Evolutionary conservation across 306 rosid genomes (phyloP), one percentile per base, ranked within the genome.

Genomic region (Glycine soja): DNA sequence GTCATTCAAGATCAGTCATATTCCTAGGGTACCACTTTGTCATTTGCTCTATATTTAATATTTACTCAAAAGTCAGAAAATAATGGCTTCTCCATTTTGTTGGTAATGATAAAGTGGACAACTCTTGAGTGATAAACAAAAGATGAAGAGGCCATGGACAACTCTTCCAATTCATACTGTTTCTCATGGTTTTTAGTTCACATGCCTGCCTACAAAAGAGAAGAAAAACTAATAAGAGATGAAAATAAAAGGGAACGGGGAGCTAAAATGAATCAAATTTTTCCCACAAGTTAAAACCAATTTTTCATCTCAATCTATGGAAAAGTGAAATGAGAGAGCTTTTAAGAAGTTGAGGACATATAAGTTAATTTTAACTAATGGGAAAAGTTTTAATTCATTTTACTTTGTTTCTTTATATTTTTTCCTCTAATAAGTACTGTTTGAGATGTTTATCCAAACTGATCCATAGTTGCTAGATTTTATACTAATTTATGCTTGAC

Each of bases 1-100:
- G 64, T 87, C 96, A 36, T 95, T 93, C 88, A 82, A 88, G 81
- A 95, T 95, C 82, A 77, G 72, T 57, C 97, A 93, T 81, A 65
- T 95, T 70, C 86, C 7, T 2, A 87, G 97, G 97, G 99, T 94
- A 80, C 72, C 24, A 30, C 72, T 87, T 70, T 30, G 3, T 63
- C 16, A 69, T 81, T 64, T 32, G 8, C 68, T 63, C 54, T 57
- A 59, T 64, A 32, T 40, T 38, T 36, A 47, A 12, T 62, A 50
- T 18, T 11, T 7, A 40, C 47, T 24, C 24, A 10, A 18, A 10
- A 46, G 45, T 54, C 38, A 36, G 13, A 80, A 66, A 51, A 8
- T 59, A 40, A 15, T 52, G 10, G 53, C 70, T 3, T 13, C 16
- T 34, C 36, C 15, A 4, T 53, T 63, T 15, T 65, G n/a, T 50